These are phyloP conservation scores for Scleroderma citrinum DNA, from an alignment of 768 basidiomycete genomes.

Conservation along the genomic window DNA sequence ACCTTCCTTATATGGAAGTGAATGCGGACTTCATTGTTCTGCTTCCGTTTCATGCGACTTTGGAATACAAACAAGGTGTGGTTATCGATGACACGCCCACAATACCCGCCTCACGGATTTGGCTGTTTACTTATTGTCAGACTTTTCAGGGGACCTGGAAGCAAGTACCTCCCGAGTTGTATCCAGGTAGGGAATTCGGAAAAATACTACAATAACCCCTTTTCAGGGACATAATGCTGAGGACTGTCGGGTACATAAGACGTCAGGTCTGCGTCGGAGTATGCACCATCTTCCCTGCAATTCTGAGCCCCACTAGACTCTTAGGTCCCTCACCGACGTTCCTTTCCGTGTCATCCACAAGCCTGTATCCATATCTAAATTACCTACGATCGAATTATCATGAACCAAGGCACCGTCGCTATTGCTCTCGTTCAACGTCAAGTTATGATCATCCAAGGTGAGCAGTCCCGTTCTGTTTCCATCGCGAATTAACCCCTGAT, in stretches of 20 bases:
- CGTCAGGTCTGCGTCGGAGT: neutral
- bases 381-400: conserved; percentile 18
- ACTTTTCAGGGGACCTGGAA: neutral
- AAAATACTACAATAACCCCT: conserved; percentile 13
- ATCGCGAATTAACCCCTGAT: conserved; percentile 4
- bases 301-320: neutral
- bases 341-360: neutral
- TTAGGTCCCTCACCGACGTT: neutral
- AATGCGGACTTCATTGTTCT: neutral
- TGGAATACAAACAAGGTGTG: neutral
- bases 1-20: neutral
- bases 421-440: conserved; percentile 65
- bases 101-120: conserved; percentile 3
- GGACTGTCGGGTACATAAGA: conserved; percentile 17
- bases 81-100: neutral
- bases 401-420: conserved; percentile 56
- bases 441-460: conserved; percentile 66
- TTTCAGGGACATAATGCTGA: neutral
- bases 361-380: neutral
- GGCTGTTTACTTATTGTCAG: conserved; percentile 12
- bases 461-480: neutral
- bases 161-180: neutral
- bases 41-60: too few species aligned
- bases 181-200: neutral
- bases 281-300: neutral